phyloP scores from a whole-genome alignment of 2,329 filamentous ascomycete species.

The Helotiales sp. region DNA sequence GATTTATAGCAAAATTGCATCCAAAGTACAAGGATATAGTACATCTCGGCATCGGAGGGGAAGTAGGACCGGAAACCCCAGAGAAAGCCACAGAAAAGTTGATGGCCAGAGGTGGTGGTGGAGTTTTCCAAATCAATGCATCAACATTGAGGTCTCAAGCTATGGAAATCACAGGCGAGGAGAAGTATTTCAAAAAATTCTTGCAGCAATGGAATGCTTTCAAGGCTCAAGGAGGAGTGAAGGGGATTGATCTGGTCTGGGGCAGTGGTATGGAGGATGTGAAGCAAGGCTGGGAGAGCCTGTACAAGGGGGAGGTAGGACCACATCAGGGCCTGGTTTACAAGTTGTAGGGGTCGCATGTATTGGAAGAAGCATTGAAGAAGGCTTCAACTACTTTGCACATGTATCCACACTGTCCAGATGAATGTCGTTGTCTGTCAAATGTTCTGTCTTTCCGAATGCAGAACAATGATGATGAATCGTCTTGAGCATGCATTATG shows the following conservation, averaged over 20 bases:
- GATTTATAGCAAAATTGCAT: conserved; percentile 20
- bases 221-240: conserved; percentile 17
- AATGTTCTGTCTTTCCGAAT: too few relatives aligned
- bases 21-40: conserved; percentile 11
- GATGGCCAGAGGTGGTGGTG: conserved; percentile 5
- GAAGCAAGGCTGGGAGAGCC: conserved; percentile 25
- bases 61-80: conserved; percentile 18
- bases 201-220: conserved; percentile 12
- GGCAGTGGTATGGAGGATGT: conserved; percentile 27
- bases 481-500: too few relatives aligned
- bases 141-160: conserved; percentile 18
- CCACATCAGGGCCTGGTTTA: conserved; percentile 25
- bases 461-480: too few relatives aligned
- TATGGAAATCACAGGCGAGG: conserved; percentile 15
- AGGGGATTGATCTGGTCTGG: conserved; percentile 23
- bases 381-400: too few relatives aligned
- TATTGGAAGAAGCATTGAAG: too few relatives aligned
- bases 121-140: conserved; percentile 18
- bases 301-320: conserved; percentile 24
- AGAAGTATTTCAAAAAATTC: conserved; percentile 22
- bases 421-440: too few relatives aligned
- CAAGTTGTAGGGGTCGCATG: conserved; percentile 14
- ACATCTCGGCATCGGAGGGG: conserved; percentile 17
- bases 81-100: conserved; percentile 16
- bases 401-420: too few relatives aligned